Base-by-base conservation (phyloP, 106 monocot genomes). In the Dioscorea alata region DNA sequence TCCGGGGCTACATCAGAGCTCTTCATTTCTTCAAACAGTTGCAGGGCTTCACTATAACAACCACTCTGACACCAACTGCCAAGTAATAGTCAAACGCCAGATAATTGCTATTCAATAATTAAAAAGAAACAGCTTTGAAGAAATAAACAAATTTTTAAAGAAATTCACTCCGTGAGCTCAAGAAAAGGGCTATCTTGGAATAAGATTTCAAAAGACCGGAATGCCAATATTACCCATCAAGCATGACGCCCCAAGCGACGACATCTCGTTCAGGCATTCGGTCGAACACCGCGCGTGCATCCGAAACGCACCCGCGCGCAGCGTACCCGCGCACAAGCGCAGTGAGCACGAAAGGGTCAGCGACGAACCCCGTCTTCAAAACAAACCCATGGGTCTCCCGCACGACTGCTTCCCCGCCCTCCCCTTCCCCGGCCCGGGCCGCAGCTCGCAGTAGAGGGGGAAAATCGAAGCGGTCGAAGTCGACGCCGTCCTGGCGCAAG, bases 201-300 rank as follows among this genome's bases (percentile, higher is more conserved):
- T 28, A 28, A 28, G 28, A 28, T 28, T 28, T 28, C 28, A 28
- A 28, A 28, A 1, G 28, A 28, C 28, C 28, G 28, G 28, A 28
- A 28, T 28, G 28, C 28, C 28, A 28, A 28, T 28, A 28, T 28
- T 82, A 91, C 94, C 94, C 59, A 28, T 91, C 85, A 12, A 91
- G 70, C 88, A 95, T 88, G 35, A 91, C 85, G 42, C 76, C 74
- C 91, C 94, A 95, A 13, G 88, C 94, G 32, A 95, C 80, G 33
- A 83, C n/a, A 35, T 91, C 94, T 49, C 88, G 60, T 13, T 75
- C 53, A 0, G 56, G 33, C 85, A 94, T 94, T 51, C 70, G 33
- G 59, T 95, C 94, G 70, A 95, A 95, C 88, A 91, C 76, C 59
- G 57, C 34, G 59, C 87, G 80, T 2, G 91, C 94, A 50, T 83